Conservation (phyloP, 2,329 filamentous ascomycete genomes). For the Madurella mycetomatis region DNA sequence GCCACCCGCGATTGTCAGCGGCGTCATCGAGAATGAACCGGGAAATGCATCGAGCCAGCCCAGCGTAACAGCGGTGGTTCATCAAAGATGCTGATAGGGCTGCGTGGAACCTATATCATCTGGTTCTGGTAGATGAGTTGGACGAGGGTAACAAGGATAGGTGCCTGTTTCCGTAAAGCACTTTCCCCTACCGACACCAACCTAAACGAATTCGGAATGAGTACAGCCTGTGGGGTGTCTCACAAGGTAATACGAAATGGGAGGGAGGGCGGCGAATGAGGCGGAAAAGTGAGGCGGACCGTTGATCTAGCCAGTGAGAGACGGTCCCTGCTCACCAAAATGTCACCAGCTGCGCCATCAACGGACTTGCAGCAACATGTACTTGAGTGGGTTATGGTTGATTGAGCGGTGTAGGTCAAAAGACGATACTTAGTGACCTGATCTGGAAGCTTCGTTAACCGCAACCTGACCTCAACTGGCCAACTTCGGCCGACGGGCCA, state of each 20-base stretch:
- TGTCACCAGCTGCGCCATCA: slow-evolving; percentile 12
- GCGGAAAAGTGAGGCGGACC: slow-evolving; percentile 28
- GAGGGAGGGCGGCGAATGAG: slow-evolving; percentile 8
- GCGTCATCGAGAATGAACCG: too few species aligned
- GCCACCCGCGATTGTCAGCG: slow-evolving; percentile 1
- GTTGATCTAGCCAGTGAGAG: slow-evolving; percentile 19
- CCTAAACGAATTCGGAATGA: background rate
- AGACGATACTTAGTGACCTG: slow-evolving; percentile 15
- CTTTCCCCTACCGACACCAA: background rate
- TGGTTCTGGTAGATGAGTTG: slow-evolving; percentile 12
- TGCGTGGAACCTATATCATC: slow-evolving; percentile 21
- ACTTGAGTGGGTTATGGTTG: slow-evolving; percentile 18
- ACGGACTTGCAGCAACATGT: slow-evolving; percentile 13
- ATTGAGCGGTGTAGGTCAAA: slow-evolving; percentile 20
- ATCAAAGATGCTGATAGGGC: slow-evolving; percentile 16
- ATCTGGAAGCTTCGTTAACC: slow-evolving; percentile 10
- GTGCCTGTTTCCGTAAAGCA: background rate
- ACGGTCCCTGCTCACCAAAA: background rate
- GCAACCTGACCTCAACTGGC: slow-evolving; percentile 18
- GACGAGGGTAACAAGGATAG: background rate
- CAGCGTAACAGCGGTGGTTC: background rate
- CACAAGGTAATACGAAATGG: background rate
- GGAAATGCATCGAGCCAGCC: too few species aligned
- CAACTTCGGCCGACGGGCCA: slow-evolving; percentile 2
- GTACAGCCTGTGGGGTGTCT: background rate